These are phyloP conservation scores for Anethum foeniculum DNA, from an alignment of 140 eudicot species.

Conservation along the genomic window DNA sequence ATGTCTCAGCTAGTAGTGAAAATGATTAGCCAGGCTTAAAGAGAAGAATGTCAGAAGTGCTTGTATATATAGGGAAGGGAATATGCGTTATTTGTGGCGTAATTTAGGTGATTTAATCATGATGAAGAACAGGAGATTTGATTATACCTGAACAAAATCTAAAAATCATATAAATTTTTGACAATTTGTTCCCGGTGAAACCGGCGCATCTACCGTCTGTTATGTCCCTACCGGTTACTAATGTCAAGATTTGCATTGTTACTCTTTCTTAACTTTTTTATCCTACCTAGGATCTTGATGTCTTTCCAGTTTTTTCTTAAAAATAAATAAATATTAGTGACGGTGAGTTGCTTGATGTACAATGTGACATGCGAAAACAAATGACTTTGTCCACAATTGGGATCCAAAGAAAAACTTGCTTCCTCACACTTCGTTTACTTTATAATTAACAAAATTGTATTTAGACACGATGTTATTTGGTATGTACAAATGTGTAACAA, in stretches of 20 bases:
- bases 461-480: too few species aligned
- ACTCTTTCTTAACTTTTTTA: background rate
- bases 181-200: background rate
- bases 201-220: background rate
- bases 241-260: constrained; percentile 2
- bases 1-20: background rate
- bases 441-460: too few species aligned
- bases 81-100: background rate
- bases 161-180: too few species aligned
- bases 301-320: too few species aligned
- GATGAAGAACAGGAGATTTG: background rate
- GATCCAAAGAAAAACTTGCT: too few species aligned
- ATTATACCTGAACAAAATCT: background rate
- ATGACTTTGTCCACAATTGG: too few species aligned
- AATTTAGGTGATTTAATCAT: background rate
- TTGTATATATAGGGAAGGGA: background rate
- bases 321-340: too few species aligned
- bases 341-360: too few species aligned
- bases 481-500: too few species aligned
- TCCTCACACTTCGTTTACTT: too few species aligned
- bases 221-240: background rate
- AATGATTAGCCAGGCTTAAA: background rate
- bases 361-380: too few species aligned
- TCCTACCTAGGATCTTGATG: background rate
- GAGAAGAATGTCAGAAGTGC: background rate